phyloP scores from a whole-genome alignment of 257 asterid genomes.

The Solanum sparsipilum region DNA sequence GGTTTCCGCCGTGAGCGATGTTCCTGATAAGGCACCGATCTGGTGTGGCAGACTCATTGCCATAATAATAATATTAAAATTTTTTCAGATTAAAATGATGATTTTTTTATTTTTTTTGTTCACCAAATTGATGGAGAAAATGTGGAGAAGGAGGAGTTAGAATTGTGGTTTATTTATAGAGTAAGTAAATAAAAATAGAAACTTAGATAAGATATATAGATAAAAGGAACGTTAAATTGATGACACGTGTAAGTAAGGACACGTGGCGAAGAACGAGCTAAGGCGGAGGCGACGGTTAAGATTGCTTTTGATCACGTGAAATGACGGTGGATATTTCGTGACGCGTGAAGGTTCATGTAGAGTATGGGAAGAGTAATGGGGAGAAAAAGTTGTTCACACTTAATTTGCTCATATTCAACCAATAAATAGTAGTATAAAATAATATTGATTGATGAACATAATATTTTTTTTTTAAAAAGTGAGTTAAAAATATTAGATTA shows the following conservation, averaged over 20 bases:
- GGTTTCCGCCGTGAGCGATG: constrained; percentile 29
- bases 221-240: constrained; percentile 1
- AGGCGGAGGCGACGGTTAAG: constrained; percentile 33
- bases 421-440: background rate
- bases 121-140: background rate
- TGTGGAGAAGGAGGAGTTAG: background rate
- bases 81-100: background rate
- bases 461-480: too few relatives aligned
- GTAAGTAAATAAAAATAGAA: background rate
- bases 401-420: background rate
- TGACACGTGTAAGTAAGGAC: constrained; percentile 32
- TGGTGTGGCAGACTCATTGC: constrained; percentile 91
- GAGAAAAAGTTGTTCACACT: background rate
- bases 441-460: too few relatives aligned
- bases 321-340: constrained; percentile 40
- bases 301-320: constrained; percentile 37
- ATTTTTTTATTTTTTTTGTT: background rate
- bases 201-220: constrained; percentile 18
- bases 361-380: background rate
- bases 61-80: constrained; percentile 12
- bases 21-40: constrained; percentile 64
- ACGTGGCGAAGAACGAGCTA: constrained; percentile 35
- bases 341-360: constrained; percentile 24
- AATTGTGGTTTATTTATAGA: constrained; percentile 9
- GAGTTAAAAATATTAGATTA: too few relatives aligned